Base-by-base conservation (phyloP, 805 yeast genomes). In the Yamadazyma scolyti region DNA sequence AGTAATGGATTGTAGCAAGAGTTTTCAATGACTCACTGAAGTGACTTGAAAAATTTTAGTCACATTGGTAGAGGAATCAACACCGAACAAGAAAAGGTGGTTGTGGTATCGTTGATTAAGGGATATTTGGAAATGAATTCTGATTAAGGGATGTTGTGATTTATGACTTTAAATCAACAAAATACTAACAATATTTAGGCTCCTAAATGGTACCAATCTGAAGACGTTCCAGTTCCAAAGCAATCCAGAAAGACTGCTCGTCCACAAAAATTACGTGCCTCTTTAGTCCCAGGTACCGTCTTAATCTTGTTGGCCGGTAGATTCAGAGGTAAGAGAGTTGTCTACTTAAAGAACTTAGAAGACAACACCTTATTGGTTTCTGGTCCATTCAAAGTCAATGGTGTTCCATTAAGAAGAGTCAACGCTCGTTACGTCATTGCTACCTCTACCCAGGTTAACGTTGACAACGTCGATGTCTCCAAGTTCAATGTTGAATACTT, bases 321-420 rank as follows among this genome's bases (percentile, higher is more conserved):
- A 74, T 90, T 88, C 95, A 86, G 98, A 75, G 98, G 98, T 71
- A 93, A 90, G 86, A 89, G 97, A 77, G 98, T 93, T 58, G 97
- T 90, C 50, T 84, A 83, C 83, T 82, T 90, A 69, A 90, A 90
- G 82, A 73, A 82, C 71, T 79, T 93, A 65, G 96, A 88, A 75
- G 97, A 93, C 81, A 86, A 87, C 87, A 90, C 97, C 48, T 76
- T 90, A 59, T 83, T 90, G 64, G 96, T 90, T 46, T 74, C 96
- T 43, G 98, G 98, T 68, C 98, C 98, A 60, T 93, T 90, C 95
- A 90, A 93, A 81, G 86, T 90, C 61, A 90, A 90, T 76, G 98
- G 98, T 77, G 98, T 90, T 54, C 97, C 98, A 68, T 79, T 90
- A 70, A 88, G 97, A 83, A 86, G 97, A 79, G 97, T 90, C 56